Percentiles rank a stretch among this genome's conserved stretches.
These are phyloP conservation scores for Drechslera avenae DNA, from an alignment of 2,329 filamentous ascomycete genomes.

Conservation along the genomic window DNA sequence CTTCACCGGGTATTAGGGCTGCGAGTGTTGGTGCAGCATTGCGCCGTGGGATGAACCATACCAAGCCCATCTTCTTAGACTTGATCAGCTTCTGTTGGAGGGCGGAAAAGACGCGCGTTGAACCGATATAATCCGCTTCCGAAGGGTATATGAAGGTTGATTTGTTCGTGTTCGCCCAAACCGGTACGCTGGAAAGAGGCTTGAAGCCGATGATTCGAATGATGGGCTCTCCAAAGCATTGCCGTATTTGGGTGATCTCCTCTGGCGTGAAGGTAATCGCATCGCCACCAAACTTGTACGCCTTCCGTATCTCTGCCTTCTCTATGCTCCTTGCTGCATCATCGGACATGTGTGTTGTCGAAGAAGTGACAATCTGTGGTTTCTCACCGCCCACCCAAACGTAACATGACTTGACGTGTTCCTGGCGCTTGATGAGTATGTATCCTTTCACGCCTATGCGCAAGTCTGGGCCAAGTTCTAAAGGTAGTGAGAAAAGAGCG, in stretches of 20 bases:
- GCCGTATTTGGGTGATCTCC: slow-evolving; percentile 75
- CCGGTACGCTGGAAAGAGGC: slow-evolving; percentile 70
- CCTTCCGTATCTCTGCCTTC: slow-evolving; percentile 82
- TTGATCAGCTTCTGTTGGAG: slow-evolving; percentile 84
- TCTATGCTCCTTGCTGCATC: slow-evolving; percentile 78
- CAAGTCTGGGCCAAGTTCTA: slow-evolving; percentile 84
- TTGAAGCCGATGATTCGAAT: slow-evolving; percentile 96
- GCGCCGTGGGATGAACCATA: slow-evolving; percentile 84
- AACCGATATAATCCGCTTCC: slow-evolving; percentile 87
- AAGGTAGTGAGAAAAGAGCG: slow-evolving; percentile 81
- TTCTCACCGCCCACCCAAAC: slow-evolving; percentile 88
- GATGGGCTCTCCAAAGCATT: slow-evolving; percentile 76
- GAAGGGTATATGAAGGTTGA: slow-evolving; percentile 93
- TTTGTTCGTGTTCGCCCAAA: slow-evolving; percentile 85
- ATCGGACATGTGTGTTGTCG: slow-evolving; percentile 76
- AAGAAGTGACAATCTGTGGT: slow-evolving; percentile 76
- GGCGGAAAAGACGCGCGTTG: slow-evolving; percentile 88
- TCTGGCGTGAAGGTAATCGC: slow-evolving; percentile 85
- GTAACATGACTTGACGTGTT: slow-evolving; percentile 80
- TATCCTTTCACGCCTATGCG: slow-evolving; percentile 93
- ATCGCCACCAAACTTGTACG: slow-evolving; percentile 94
- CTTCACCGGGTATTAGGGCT: slow-evolving; percentile 77
- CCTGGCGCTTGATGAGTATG: slow-evolving; percentile 83
- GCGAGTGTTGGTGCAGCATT: slow-evolving; percentile 81
- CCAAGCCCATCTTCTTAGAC: slow-evolving; percentile 79